These are phyloP conservation scores for Cutaneotrichosporon spelunceum DNA, from an alignment of 1,284 basidiomycete species.

Conservation along the genomic window DNA sequence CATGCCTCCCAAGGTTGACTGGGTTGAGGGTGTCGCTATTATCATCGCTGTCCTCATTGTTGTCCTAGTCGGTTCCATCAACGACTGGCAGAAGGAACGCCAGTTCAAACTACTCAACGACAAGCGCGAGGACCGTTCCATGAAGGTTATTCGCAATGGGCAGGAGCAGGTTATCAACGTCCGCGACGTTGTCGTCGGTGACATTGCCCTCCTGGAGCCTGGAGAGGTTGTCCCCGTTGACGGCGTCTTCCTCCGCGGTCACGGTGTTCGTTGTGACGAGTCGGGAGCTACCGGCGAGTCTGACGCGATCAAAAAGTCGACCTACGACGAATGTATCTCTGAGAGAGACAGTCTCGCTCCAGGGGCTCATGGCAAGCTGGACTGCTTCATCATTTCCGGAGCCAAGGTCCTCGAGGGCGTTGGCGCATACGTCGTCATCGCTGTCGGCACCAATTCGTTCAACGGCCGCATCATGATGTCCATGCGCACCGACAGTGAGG, in stretches of 20 bases:
- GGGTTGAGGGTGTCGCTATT: constrained; percentile 98
- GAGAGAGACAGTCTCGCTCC: constrained; percentile 48
- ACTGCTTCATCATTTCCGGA: constrained; percentile 93
- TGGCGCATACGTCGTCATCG: constrained; percentile 85
- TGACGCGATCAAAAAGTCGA: constrained; percentile 85
- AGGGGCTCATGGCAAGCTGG: constrained; percentile 61
- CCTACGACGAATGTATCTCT: constrained; percentile 72
- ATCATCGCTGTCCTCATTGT: constrained; percentile 81
- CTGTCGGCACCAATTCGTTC: constrained; percentile 87
- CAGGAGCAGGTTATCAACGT: constrained; percentile 75
- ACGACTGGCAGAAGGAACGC: constrained; percentile 87
- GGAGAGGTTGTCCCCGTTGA: constrained; percentile 96
- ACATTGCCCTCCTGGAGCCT: constrained; percentile 85
- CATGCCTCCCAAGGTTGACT: constrained; percentile 65
- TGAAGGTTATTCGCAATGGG: constrained; percentile 87
- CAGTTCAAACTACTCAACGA: constrained; percentile 91
- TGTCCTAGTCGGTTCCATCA: constrained; percentile 52
- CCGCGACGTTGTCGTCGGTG: constrained; percentile 88
- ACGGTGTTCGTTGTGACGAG: constrained; percentile 95
- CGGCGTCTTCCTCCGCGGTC: constrained; percentile 85
- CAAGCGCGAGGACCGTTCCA: constrained; percentile 89
- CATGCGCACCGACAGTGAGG: constrained; percentile 47
- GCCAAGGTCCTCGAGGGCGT: constrained; percentile 93
- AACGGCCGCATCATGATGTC: constrained; percentile 92
- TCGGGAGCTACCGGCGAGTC: constrained; percentile 94